These are phyloP conservation scores for Skeletonema costatum DNA, from an alignment of 108 stramenopile species.

Conservation along the genomic window DNA sequence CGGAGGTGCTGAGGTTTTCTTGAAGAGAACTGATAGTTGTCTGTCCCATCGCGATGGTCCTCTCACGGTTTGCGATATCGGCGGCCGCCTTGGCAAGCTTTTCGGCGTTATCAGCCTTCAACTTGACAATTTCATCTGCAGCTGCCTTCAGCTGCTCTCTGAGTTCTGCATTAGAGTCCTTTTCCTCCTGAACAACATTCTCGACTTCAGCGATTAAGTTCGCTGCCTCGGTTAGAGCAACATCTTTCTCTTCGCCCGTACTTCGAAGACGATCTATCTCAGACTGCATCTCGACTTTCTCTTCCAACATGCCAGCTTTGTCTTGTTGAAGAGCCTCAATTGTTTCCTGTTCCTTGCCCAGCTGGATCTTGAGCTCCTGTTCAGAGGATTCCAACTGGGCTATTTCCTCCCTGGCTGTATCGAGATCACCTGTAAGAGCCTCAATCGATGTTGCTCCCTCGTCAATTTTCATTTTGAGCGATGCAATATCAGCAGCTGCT, in stretches of 20 bases:
- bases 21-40: neutral
- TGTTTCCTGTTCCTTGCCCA: neutral
- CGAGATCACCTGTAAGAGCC: neutral
- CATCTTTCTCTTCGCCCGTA: neutral
- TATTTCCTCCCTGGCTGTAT: neutral
- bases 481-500: neutral
- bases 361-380: neutral
- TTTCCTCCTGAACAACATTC: too few relatives aligned
- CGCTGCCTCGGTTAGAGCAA: neutral
- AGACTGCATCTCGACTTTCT: neutral
- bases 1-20: neutral
- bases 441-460: neutral
- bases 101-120: neutral
- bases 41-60: neutral
- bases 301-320: too few relatives aligned
- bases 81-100: neutral
- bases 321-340: neutral
- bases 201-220: neutral
- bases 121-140: neutral
- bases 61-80: neutral
- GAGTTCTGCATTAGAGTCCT: neutral
- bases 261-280: neutral
- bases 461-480: neutral
- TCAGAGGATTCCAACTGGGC: neutral
- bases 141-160: neutral